These are phyloP conservation scores for Lecanicillium sp. DNA, from an alignment of 2,329 filamentous ascomycete species.

Conservation along the genomic window DNA sequence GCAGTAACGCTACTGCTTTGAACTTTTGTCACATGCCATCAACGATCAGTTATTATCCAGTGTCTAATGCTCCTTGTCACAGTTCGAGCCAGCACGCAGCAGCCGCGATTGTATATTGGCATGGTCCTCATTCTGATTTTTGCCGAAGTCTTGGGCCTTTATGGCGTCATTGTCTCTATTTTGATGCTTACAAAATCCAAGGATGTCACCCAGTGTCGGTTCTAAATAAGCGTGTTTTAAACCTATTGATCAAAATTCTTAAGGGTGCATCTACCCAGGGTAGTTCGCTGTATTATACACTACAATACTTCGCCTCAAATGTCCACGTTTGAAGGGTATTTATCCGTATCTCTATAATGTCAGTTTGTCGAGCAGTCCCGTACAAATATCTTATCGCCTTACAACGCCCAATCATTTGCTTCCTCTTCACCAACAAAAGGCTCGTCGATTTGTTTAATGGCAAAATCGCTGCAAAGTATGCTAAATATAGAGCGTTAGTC, in stretches of 20 bases:
- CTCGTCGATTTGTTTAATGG: constrained; percentile 89
- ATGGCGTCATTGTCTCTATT: constrained; percentile 39
- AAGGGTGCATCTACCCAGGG: no score
- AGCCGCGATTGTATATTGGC: constrained; percentile 36
- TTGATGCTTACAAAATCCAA: constrained; percentile 37
- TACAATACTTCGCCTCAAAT: no score
- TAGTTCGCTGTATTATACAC: no score
- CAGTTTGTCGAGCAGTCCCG: not conserved
- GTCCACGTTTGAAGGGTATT: not conserved
- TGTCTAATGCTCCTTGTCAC: not conserved
- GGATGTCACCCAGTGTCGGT: constrained; percentile 28
- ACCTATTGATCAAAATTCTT: no score
- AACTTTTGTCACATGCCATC: not conserved
- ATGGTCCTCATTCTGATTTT: constrained; percentile 42
- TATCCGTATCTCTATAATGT: no score
- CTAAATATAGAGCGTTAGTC: constrained; percentile 35
- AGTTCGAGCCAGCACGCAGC: constrained; percentile 38
- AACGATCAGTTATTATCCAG: not conserved
- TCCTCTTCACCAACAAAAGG: constrained; percentile 73
- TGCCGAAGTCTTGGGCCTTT: constrained; percentile 35
- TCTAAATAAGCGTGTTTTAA: no score
- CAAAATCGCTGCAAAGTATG: constrained; percentile 89
- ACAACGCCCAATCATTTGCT: constrained; percentile 74
- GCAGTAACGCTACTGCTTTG: not conserved
- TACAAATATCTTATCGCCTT: constrained; percentile 14